Base-by-base conservation (phyloP, 1,139 yeast genomes). In the Pichia sp. region DNA sequence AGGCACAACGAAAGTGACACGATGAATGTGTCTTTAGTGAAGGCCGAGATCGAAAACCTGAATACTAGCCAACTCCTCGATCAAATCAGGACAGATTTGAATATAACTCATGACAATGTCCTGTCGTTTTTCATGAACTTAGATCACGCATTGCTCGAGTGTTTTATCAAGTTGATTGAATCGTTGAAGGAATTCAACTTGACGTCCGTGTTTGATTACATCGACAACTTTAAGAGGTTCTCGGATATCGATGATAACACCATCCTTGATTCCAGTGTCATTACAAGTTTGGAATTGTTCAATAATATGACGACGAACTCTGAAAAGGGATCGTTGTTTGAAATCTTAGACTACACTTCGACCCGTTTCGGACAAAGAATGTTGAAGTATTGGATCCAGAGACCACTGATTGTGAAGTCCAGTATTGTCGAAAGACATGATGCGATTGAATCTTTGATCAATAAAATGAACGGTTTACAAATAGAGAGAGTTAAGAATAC, bases 281-380 rank as follows among this genome's bases (percentile, higher is more conserved):
- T 93, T 7, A 72, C 75, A 31, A 79, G 86, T 35, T 67, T 93
- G 22, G 97, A 93, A 59, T 75, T 93, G 1, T 88, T 88, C 57
- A 70, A 70, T 34, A 87, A 87, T 58, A 68, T 74, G 3, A 79
- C 93, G 0, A 80, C 81, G 53, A 65, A 67, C 17, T 68, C 75
- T 1, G 70, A 69, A 8, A 68, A 71, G 31, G 98, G 97, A 0
- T 81, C 96, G 0, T 67, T 93, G 17, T 66, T 86, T 15, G 85
- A 93, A 89, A 69, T 88, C 3, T 61, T 93, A 53, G 87, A 91
- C 62, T 91, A 85, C 53, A 87, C 98, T 0, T 69, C 80, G 38
- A 88, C 97, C 0, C 72, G 75, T 30, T 85, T 83, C 66, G 99
- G 99, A 0, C 76, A 72, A 44, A 67, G 96, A 46, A 59, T 79